Percentiles rank a stretch among this genome's conserved stretches.
Conservation (phyloP, 257 asterid genomes). For the Nicotiana otophora region DNA sequence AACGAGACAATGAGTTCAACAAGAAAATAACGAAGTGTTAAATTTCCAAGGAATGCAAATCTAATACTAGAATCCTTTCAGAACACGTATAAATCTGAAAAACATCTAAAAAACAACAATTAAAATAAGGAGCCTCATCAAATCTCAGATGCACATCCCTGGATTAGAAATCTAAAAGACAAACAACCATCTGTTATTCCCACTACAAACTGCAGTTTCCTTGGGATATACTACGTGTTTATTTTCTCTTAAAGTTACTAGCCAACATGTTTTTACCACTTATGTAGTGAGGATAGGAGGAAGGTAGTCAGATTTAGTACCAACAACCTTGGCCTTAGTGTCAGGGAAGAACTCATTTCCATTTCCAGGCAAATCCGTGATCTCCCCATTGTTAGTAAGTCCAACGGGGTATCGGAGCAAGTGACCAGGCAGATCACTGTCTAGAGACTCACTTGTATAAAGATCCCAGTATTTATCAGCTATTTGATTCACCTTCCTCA, state of each 20-base stretch:
- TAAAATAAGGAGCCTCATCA: background rate
- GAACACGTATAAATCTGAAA: background rate
- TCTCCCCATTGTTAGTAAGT: slow-evolving; percentile 39
- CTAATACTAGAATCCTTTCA: background rate
- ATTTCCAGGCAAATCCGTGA: slow-evolving; percentile 58
- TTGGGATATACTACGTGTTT: background rate
- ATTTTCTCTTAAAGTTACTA: background rate
- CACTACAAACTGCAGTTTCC: background rate
- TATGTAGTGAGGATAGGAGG: slow-evolving; percentile 78
- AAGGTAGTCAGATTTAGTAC: slow-evolving; percentile 58
- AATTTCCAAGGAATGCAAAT: background rate
- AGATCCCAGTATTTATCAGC: slow-evolving; percentile 75
- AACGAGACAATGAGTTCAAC: background rate
- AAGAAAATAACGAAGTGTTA: background rate
- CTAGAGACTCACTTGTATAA: slow-evolving; percentile 39
- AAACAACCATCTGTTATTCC: background rate
- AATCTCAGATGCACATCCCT: background rate
- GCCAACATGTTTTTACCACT: background rate
- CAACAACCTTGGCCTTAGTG: slow-evolving; percentile 63
- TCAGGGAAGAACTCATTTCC: slow-evolving; percentile 69
- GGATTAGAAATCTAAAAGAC: background rate
- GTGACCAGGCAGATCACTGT: slow-evolving; percentile 63
- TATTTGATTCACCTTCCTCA: slow-evolving; percentile 43
- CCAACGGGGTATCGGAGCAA: slow-evolving; percentile 68
- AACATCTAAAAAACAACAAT: background rate